Evolutionary conservation across 331 rosid species (phyloP).

Genomic region (Cydonia oblonga): DNA sequence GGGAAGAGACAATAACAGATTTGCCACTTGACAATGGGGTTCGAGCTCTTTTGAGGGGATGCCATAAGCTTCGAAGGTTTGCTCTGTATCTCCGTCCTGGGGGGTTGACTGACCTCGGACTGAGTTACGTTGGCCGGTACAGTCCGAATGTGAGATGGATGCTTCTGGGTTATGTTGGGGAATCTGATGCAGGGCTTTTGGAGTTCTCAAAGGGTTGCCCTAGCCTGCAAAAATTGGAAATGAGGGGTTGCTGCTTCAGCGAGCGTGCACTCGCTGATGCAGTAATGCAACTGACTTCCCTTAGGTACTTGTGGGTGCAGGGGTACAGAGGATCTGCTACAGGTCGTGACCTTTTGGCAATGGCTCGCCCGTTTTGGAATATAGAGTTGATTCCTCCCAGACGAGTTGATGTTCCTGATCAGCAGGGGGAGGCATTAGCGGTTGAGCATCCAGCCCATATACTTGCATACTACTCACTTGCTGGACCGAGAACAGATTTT

Average conservation of each 20-base stretch:
- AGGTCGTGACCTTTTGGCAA: slow-evolving; percentile 62
- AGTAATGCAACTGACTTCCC: slow-evolving; percentile 49
- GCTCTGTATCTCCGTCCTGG: slow-evolving; percentile 84
- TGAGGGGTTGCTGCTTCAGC: slow-evolving; percentile 93
- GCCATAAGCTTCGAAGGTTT: slow-evolving; percentile 72
- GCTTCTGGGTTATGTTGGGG: slow-evolving; percentile 91
- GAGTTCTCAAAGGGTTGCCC: slow-evolving; percentile 80
- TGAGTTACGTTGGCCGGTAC: slow-evolving; percentile 63
- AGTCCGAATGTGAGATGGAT: slow-evolving; percentile 95
- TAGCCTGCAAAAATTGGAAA: slow-evolving; percentile 81
- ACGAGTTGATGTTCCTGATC: slow-evolving; percentile 17
- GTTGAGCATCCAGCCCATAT: slow-evolving; percentile 79
- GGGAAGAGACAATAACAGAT: slow-evolving; percentile 60
- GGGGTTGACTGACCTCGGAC: slow-evolving; percentile 71
- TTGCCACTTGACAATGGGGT: slow-evolving; percentile 97
- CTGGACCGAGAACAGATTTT: slow-evolving; percentile 80
- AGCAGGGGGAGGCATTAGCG: background rate
- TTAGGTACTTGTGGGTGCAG: slow-evolving; percentile 94
- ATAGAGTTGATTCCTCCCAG: slow-evolving; percentile 77
- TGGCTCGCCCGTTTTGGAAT: slow-evolving; percentile 87
- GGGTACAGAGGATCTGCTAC: slow-evolving; percentile 56
- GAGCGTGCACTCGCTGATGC: slow-evolving; percentile 74
- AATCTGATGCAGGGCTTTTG: slow-evolving; percentile 69
- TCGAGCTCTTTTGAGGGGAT: slow-evolving; percentile 68
- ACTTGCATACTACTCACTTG: slow-evolving; percentile 95